A percentile compares a stretch with the other conserved stretches of the same genome.
Evolutionary conservation across 2,329 filamentous ascomycete species (phyloP).

Genomic region (Talaromyces sp.): DNA sequence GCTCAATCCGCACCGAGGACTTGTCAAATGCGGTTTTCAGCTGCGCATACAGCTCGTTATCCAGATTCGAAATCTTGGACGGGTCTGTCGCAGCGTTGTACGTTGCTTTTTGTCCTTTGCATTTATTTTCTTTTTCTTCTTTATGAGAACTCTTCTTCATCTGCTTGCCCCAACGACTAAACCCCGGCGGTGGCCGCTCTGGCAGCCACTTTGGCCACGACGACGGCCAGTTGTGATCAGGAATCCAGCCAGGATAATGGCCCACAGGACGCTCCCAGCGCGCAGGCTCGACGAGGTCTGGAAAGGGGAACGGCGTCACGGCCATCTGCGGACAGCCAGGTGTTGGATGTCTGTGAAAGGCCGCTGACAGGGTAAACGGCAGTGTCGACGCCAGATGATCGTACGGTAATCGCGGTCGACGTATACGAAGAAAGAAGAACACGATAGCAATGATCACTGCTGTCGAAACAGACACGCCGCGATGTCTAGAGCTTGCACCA

Average conservation of each 20-base stretch:
- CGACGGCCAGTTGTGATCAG: slow-evolving; percentile 14
- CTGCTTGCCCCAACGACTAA: slow-evolving; percentile 24
- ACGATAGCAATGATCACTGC: not conserved
- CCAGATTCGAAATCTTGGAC: slow-evolving; percentile 32
- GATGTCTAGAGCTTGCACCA: not conserved
- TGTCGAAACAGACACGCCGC: not conserved
- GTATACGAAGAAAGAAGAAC: slow-evolving; percentile 22
- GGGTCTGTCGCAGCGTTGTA: slow-evolving; percentile 32
- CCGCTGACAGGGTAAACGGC: slow-evolving; percentile 28
- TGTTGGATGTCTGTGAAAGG: slow-evolving; percentile 19
- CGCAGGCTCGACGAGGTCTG: slow-evolving; percentile 4
- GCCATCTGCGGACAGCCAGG: slow-evolving; percentile 19
- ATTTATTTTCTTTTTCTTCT: not conserved
- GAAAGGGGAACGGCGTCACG: slow-evolving; percentile 22
- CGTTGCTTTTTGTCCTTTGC: not conserved
- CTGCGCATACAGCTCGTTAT: slow-evolving; percentile 23
- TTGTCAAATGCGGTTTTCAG: slow-evolving; percentile 24
- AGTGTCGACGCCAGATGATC: slow-evolving; percentile 31
- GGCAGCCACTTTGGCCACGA: slow-evolving; percentile 27
- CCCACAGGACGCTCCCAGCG: not conserved
- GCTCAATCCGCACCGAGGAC: slow-evolving; percentile 29
- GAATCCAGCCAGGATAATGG: not conserved
- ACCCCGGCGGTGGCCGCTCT: slow-evolving; percentile 21
- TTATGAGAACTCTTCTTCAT: slow-evolving; percentile 4
- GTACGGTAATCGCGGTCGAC: slow-evolving; percentile 29